Evolutionary conservation across 495 filamentous ascomycete genomes (phyloP).

Genomic region (Penicillium malachiteum): DNA sequence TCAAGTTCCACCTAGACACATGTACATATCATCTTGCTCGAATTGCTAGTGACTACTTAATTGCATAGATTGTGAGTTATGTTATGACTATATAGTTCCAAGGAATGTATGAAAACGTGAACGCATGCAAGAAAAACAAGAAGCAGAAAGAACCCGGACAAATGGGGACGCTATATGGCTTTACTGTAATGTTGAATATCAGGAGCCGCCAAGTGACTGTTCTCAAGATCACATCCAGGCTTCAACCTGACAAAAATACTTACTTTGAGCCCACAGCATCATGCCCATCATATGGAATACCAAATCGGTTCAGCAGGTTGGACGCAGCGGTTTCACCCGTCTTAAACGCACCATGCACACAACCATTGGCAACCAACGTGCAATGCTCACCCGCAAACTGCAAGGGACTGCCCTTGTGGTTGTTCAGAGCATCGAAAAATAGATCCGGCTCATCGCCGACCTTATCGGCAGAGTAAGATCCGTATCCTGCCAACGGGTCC

Average conservation of each 20-base stretch:
- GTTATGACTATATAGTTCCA: too few species aligned
- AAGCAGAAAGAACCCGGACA: not conserved
- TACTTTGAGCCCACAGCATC: not conserved
- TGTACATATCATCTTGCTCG: too few species aligned
- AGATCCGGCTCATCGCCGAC: slow-evolving; percentile 23
- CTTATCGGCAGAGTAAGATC: slow-evolving; percentile 25
- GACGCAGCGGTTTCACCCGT: slow-evolving; percentile 24
- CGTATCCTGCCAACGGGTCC: slow-evolving; percentile 25
- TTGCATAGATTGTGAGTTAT: too few species aligned
- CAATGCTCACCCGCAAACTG: slow-evolving; percentile 29
- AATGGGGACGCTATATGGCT: not conserved
- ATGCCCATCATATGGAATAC: slow-evolving; percentile 11
- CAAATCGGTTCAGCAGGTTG: slow-evolving; percentile 19
- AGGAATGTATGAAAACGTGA: not conserved
- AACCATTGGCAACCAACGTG: slow-evolving; percentile 22
- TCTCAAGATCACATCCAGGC: slow-evolving; percentile 1
- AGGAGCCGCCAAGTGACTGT: slow-evolving; percentile 4
- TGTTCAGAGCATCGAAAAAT: slow-evolving; percentile 15
- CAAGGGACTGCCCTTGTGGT: slow-evolving; percentile 19
- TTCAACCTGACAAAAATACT: slow-evolving; percentile 1
- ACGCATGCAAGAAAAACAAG: not conserved
- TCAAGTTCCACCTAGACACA: too few species aligned
- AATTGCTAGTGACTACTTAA: too few species aligned
- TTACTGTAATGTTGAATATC: slow-evolving; percentile 3
- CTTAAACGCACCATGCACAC: slow-evolving; percentile 24